Conservation (phyloP, 2,329 filamentous ascomycete genomes). For the Nemania sp. region DNA sequence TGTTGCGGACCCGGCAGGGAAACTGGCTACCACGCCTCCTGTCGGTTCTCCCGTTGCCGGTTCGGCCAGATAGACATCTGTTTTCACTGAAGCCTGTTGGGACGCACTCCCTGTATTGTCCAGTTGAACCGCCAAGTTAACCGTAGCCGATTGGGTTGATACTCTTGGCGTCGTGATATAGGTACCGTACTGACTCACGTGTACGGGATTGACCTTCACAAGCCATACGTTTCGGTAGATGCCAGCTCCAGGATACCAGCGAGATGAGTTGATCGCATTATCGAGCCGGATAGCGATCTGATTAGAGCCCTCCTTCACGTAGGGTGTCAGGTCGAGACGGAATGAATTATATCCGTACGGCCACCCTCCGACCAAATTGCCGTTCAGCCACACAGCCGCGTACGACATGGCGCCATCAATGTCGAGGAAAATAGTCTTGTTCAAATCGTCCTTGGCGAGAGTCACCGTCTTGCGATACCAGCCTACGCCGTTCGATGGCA, state of each 20-base stretch:
- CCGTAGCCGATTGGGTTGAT: constrained; percentile 49
- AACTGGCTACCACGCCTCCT: constrained; percentile 42
- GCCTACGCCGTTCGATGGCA: constrained; percentile 56
- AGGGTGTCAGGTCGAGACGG: constrained; percentile 54
- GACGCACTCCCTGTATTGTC: constrained; percentile 47
- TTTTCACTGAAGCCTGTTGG: constrained; percentile 45
- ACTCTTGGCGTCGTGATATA: constrained; percentile 52
- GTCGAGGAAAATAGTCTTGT: constrained; percentile 34
- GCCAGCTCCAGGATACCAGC: constrained; percentile 60
- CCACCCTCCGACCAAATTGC: constrained; percentile 55
- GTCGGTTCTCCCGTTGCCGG: constrained; percentile 36
- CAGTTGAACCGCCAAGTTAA: constrained; percentile 51
- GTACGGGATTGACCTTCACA: constrained; percentile 50
- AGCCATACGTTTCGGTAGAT: constrained; percentile 61
- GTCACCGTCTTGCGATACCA: constrained; percentile 53
- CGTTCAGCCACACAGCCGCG: constrained; percentile 57
- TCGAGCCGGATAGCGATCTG: constrained; percentile 56
- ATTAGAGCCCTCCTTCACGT: constrained; percentile 45
- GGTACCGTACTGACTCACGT: constrained; percentile 56
- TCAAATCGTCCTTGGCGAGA: constrained; percentile 21
- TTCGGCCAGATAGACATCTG: constrained; percentile 48
- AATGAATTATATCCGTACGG: constrained; percentile 57
- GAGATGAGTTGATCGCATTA: constrained; percentile 52
- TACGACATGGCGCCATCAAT: constrained; percentile 58
- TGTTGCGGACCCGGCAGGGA: constrained; percentile 39